Base-by-base conservation (phyloP, 2,329 filamentous ascomycete genomes). In the Tolypocladium pustulatum region DNA sequence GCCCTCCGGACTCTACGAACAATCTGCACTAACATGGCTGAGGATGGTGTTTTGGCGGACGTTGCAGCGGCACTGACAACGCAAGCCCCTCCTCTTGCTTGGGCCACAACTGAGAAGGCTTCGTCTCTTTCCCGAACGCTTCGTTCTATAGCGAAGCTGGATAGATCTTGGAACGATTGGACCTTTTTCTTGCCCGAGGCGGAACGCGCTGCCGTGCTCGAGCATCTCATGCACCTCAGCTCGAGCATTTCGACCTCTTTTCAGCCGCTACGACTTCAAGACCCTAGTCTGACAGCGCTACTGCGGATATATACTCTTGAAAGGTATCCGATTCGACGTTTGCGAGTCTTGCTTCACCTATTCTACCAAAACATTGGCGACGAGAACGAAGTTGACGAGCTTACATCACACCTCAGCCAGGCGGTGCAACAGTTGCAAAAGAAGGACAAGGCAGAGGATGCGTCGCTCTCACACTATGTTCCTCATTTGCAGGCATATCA, bases 21-120 rank as follows among this genome's bases (percentile, higher is more conserved):
- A 20, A 81, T 90, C n/a, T 81, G 87, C 58, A 78, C 81, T 20
- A 80, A 79, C 57, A 77, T 88, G 65, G 76, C 89, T 6, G 79
- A 82, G 32, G 78, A 82, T 43, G 84, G 83, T 2, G 75, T 80
- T 1, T 71, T 89, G 32, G 69, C 75, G n/a, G 68, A 72, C 1
- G 77, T 89, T n/a, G 79, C 80, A 0, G 64, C 73, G 6, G 70
- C 72, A 2, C 74, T 87, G 7, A 69, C 76, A 1, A 78, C 70
- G 1, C 73, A 76, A 54, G 76, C 87, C 0, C 74, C 86, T 0
- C 67, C 69, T 2, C 66, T 74, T 5, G 78, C 82, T 1, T 88
- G 86, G 81, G 70, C 72, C n/a, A 68, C 72, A 12, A 76, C 74
- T 36, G 75, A 79, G 12, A 77, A 81, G 57, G 72, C 79, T 2